Evolutionary conservation across 1,284 basidiomycete species (phyloP), one percentile per base, ranked within the genome.

Genomic region (Cryptococcus sp.): DNA sequence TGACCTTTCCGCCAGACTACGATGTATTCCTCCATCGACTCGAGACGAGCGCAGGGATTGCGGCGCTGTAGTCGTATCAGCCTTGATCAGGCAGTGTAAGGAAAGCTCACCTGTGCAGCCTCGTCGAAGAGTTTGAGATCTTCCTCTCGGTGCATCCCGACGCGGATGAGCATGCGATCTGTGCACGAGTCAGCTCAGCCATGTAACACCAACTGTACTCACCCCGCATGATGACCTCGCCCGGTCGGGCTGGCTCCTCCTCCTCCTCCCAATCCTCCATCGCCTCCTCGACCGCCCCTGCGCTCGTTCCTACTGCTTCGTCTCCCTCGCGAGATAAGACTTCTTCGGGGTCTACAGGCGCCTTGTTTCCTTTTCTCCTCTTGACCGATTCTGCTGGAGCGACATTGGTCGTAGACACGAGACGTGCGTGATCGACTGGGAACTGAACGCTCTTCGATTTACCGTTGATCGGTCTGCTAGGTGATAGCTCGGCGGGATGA

Each of bases 141-240:
- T 7, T 70, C 67, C 27, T 72, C 68, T 2, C 69, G 53, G 47
- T 77, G 77, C 56, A 74, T 70, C 3, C 71, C 77, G 3, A 79
- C 72, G 41, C 69, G 61, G 35, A 78, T 72, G 3, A 78, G 64
- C 67, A 76, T 75, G 0, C 78, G 73, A 60, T 79, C 77, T 74
- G 52, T 1, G 22, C 25, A 38, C 7, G 16, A 0, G 25, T 40
- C n/a, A 44, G 22, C 48, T 10, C 41, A 44, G 41, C n/a, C 22
- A 22, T 45, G 42, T 22, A n/a, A 45, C 1, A 7, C n/a, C 19
- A 38, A n/a, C 11, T 47, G 61, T 50, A 64, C 69, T 54, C 53
- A 72, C 71, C 73, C 40, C 71, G 67, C 58, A 76, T 64, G 50
- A 77, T 67, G 3, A 77, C 64, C 5, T 71, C 67, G 4, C 69